A percentile compares a stretch with the other conserved stretches of the same genome.
These are phyloP conservation scores for Nymphaea thermarum DNA, from an alignment of 164 flowering plant genomes.

Conservation along the genomic window DNA sequence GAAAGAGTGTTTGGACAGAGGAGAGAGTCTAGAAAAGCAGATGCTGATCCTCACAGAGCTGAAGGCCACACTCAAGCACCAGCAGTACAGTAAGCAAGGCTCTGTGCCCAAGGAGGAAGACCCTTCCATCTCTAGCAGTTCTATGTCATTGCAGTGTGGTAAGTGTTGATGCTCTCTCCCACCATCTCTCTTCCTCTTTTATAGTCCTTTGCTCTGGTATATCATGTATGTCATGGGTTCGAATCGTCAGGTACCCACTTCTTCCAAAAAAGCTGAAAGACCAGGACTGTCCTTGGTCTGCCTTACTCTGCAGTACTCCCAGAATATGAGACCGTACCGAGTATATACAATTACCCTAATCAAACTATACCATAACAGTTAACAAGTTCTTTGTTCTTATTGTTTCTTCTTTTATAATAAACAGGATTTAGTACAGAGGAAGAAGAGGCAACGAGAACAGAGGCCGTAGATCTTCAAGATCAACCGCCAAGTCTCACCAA, in stretches of 20 bases:
- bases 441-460: neutral
- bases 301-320: too few species aligned
- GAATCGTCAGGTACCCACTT: too few species aligned
- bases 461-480: neutral
- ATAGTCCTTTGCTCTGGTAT: too few species aligned
- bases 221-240: too few species aligned
- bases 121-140: constrained; percentile 48
- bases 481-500: neutral
- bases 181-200: too few species aligned
- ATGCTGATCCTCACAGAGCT: constrained; percentile 65
- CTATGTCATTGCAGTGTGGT: neutral
- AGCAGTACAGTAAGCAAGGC: constrained; percentile 17
- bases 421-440: neutral
- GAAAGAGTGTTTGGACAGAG: constrained; percentile 83
- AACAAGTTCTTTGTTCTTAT: too few species aligned
- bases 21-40: constrained; percentile 66
- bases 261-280: too few species aligned
- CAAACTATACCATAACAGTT: too few species aligned
- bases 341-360: too few species aligned
- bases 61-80: constrained; percentile 35
- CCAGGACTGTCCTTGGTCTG: too few species aligned
- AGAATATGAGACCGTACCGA: too few species aligned
- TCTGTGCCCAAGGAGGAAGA: constrained; percentile 24
- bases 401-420: too few species aligned
- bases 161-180: neutral